Evolutionary conservation across 495 filamentous ascomycete genomes (phyloP).

Genomic region (Platismatia glauca): DNA sequence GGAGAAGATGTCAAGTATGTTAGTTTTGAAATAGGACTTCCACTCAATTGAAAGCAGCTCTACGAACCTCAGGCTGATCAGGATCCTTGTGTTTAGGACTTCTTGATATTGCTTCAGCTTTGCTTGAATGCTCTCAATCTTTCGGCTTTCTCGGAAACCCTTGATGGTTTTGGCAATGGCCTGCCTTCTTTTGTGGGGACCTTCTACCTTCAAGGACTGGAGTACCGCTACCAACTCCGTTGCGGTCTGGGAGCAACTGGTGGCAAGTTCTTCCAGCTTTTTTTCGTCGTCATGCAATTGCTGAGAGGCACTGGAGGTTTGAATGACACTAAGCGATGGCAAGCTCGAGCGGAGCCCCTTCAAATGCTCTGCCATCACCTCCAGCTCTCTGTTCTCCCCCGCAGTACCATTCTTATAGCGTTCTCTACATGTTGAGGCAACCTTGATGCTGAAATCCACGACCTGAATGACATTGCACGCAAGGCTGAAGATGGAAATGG

Average conservation of each 20-base stretch:
- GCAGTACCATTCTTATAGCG: conserved; percentile 25
- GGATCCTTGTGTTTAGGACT: background rate
- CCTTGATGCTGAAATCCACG: conserved; percentile 31
- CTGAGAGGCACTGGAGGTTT: no score
- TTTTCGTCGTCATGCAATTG: background rate
- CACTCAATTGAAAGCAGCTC: background rate
- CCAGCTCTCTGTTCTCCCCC: background rate
- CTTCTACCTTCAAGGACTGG: background rate
- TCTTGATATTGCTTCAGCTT: conserved; percentile 1
- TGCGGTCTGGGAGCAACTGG: conserved; percentile 12
- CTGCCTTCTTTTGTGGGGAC: background rate
- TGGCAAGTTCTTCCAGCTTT: background rate
- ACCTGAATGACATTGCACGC: conserved; percentile 33
- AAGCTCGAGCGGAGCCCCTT: background rate
- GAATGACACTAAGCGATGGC: no score
- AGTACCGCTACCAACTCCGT: conserved; percentile 1
- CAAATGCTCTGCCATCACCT: conserved; percentile 1
- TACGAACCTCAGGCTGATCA: background rate
- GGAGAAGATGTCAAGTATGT: no score
- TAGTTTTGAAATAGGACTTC: background rate
- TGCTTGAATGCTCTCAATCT: background rate
- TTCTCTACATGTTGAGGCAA: conserved; percentile 23
- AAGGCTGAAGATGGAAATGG: conserved; percentile 32
- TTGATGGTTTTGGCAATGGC: background rate
- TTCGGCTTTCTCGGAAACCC: background rate